A percentile compares a stretch with the other conserved stretches of the same genome.
Conservation (phyloP, 2,329 filamentous ascomycete species). For the Elsinoe perseae region DNA sequence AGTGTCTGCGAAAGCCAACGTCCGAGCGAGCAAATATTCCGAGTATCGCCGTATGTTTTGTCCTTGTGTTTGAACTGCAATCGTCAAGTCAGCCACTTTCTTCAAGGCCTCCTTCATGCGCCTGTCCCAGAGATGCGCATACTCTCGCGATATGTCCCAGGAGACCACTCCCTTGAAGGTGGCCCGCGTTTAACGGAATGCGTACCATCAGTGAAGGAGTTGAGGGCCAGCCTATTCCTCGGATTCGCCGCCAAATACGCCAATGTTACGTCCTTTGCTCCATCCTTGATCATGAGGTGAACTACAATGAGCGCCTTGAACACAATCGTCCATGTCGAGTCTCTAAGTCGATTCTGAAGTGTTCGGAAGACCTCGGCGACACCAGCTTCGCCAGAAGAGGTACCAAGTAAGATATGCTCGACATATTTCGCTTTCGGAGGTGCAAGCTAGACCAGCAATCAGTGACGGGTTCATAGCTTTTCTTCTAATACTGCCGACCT, state of each 20-base stretch:
- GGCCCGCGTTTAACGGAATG: slow-evolving; percentile 17
- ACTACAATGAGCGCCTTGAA: slow-evolving; percentile 96
- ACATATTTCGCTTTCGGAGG: slow-evolving; percentile 99
- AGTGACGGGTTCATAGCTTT: neutral
- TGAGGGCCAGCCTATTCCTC: slow-evolving; percentile 69
- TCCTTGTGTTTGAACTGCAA: slow-evolving; percentile 80
- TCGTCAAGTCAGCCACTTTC: slow-evolving; percentile 31
- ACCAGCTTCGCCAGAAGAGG: slow-evolving; percentile 86
- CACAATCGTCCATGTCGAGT: slow-evolving; percentile 99
- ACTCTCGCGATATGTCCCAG: slow-evolving; percentile 12
- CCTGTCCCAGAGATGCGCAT: slow-evolving; percentile 11
- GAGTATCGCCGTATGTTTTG: slow-evolving; percentile 90
- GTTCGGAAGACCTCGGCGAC: slow-evolving; percentile 94
- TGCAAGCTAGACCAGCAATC: slow-evolving; percentile 58
- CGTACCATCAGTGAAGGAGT: slow-evolving; percentile 85
- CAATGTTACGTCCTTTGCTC: slow-evolving; percentile 79
- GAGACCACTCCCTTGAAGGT: slow-evolving; percentile 14
- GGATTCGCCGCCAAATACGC: slow-evolving; percentile 75
- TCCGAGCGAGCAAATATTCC: slow-evolving; percentile 75
- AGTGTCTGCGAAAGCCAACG: slow-evolving; percentile 72
- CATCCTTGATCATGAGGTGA: slow-evolving; percentile 96
- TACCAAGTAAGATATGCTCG: slow-evolving; percentile 93
- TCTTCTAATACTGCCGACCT: slow-evolving; percentile 48
- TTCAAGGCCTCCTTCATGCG: neutral
- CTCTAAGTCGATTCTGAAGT: slow-evolving; percentile 77